A percentile compares a stretch with the other conserved stretches of the same genome.
phyloP scores from a whole-genome alignment of 2,329 filamentous ascomycete genomes.

The Fusarium anguioides region DNA sequence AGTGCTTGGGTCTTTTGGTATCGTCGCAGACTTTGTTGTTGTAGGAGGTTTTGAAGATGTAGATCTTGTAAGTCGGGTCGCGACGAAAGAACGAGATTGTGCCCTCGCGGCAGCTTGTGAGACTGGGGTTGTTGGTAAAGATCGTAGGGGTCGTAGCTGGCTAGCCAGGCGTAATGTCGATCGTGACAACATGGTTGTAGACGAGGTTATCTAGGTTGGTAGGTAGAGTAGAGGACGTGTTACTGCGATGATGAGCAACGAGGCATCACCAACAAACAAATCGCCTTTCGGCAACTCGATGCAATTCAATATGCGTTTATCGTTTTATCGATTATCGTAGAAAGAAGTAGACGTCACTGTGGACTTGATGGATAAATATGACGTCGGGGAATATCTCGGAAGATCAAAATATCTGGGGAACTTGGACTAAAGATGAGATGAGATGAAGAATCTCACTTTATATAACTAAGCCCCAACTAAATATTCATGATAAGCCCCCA shows the following conservation, averaged over 20 bases:
- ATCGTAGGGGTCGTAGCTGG: conserved; percentile 21
- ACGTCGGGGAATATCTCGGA: conserved; percentile 35
- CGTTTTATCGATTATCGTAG: neutral
- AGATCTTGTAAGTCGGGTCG: conserved; percentile 5
- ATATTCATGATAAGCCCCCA: conserved; percentile 14
- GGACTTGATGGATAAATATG: conserved; percentile 22
- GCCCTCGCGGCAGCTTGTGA: conserved; percentile 11
- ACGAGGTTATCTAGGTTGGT: neutral
- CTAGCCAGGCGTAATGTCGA: conserved; percentile 24
- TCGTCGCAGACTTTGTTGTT: neutral
- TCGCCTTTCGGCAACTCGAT: neutral
- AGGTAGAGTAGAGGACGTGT: too few relatives aligned
- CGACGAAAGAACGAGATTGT: conserved; percentile 25
- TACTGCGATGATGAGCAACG: conserved; percentile 1
- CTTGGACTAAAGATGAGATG: neutral
- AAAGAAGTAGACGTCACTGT: conserved; percentile 14
- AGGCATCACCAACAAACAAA: conserved; percentile 16
- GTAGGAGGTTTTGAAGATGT: neutral
- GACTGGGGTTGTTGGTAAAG: conserved; percentile 3
- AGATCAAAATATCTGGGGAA: too few relatives aligned
- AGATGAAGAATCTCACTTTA: conserved; percentile 19
- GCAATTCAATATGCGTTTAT: too few relatives aligned
- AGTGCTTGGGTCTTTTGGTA: conserved; percentile 9
- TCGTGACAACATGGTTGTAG: conserved; percentile 33
- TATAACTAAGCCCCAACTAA: conserved; percentile 4